Evolutionary conservation across 164 flowering plant species (phyloP).

Genomic region (Saururus chinensis): DNA sequence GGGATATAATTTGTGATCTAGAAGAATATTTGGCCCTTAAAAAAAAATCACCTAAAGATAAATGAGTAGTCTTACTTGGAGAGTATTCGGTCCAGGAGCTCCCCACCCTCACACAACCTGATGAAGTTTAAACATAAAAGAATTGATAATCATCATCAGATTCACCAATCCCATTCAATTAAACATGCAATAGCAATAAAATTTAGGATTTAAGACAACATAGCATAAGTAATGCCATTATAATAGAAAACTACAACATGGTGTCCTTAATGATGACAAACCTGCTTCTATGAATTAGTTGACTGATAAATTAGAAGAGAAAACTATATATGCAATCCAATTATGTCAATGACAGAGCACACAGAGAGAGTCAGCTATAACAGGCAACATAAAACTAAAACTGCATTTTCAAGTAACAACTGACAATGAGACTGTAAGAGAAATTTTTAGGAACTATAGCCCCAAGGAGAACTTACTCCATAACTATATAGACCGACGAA

Average conservation of each 20-base stretch:
- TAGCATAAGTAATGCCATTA: too few relatives aligned
- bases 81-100: conserved; percentile 83
- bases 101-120: conserved; percentile 99
- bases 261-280: neutral
- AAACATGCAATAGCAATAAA: neutral
- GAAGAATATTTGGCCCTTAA: neutral
- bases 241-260: neutral
- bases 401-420: neutral
- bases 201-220: neutral
- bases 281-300: too few relatives aligned
- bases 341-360: neutral
- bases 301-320: neutral
- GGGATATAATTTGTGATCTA: neutral
- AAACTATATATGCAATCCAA: neutral
- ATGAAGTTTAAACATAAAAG: conserved; percentile 1
- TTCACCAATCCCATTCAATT: neutral
- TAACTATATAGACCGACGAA: conserved; percentile 76
- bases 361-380: too few relatives aligned
- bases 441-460: neutral
- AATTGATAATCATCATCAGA: neutral
- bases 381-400: neutral
- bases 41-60: too few relatives aligned
- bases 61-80: conserved; percentile 55
- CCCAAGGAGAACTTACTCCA: conserved; percentile 66
- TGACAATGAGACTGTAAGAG: neutral